Evolutionary conservation across 768 basidiomycete species (phyloP).

Genomic region (Serpula lacrymans): DNA sequence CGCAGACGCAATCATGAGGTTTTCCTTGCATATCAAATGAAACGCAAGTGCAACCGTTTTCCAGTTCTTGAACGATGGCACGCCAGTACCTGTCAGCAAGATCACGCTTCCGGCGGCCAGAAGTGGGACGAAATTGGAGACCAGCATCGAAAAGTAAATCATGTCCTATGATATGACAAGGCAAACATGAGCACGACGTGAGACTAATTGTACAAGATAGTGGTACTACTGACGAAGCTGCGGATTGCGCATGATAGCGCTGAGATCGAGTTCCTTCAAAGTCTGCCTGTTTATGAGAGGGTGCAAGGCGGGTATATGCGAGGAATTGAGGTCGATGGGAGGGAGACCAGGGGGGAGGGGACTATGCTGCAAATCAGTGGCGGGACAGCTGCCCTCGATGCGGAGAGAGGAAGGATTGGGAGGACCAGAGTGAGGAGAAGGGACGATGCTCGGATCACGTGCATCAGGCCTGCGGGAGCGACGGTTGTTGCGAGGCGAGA

Average conservation of each 20-base stretch:
- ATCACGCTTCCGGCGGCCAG: conserved; percentile 69
- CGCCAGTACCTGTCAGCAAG: conserved; percentile 82
- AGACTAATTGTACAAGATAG: conserved; percentile 9
- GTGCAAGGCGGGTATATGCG: conserved; percentile 62
- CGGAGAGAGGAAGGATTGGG: conserved; percentile 15
- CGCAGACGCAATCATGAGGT: conserved; percentile 53
- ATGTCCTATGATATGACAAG: conserved; percentile 51
- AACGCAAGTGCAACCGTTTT: conserved; percentile 80
- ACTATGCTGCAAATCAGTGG: conserved; percentile 15
- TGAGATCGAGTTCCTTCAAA: conserved; percentile 80
- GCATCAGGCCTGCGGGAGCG: conserved; percentile 27
- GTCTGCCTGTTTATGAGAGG: conserved; percentile 84
- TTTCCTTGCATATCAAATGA: conserved; percentile 63
- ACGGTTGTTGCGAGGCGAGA: conserved; percentile 24
- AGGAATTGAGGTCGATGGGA: conserved; percentile 39
- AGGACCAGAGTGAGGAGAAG: conserved; percentile 23
- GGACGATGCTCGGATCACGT: conserved; percentile 25
- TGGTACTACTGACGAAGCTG: conserved; percentile 78
- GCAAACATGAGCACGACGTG: background rate
- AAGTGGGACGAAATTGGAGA: conserved; percentile 76
- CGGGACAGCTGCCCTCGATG: conserved; percentile 21
- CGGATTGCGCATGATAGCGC: conserved; percentile 82
- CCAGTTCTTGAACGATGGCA: conserved; percentile 74
- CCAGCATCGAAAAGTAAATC: conserved; percentile 87
- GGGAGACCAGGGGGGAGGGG: conserved; percentile 27